Conservation (phyloP, 106 monocot species). For the Dendrobium catenatum region DNA sequence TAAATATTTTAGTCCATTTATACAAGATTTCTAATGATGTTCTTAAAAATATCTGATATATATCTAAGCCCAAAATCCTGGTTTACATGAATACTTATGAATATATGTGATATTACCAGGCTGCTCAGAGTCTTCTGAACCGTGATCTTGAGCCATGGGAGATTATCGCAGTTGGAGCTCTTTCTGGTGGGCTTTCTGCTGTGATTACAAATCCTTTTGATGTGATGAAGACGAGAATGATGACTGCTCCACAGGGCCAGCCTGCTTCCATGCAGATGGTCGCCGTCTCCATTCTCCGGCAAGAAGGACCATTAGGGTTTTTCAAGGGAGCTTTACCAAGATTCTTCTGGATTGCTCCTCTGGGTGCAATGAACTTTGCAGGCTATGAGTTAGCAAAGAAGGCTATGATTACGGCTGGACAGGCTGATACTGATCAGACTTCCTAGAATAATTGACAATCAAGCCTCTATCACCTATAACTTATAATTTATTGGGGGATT, state of each 20-base stretch:
- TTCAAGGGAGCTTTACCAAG: constrained; percentile 98
- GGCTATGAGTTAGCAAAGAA: constrained; percentile 98
- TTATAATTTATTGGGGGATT: background rate
- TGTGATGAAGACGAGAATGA: constrained; percentile 98
- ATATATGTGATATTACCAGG: constrained; percentile 20
- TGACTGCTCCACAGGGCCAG: constrained; percentile 77
- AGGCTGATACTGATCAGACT: constrained; percentile 3
- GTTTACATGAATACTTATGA: too few relatives aligned
- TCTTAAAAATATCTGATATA: too few relatives aligned
- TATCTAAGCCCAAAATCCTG: too few relatives aligned
- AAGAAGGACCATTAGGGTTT: constrained; percentile 84
- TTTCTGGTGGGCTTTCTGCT: constrained; percentile 90
- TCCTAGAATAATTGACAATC: background rate
- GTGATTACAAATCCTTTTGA: constrained; percentile 92
- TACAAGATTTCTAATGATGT: too few relatives aligned
- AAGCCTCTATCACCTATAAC: background rate
- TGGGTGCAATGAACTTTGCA: constrained; percentile 98
- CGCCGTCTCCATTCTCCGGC: constrained; percentile 73
- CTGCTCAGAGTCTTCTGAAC: constrained; percentile 59
- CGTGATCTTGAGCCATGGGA: constrained; percentile 93
- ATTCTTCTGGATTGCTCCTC: constrained; percentile 99
- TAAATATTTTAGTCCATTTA: too few relatives aligned
- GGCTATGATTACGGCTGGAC: constrained; percentile 65
- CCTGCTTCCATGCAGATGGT: constrained; percentile 80
- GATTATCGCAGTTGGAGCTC: constrained; percentile 69